Conservation (phyloP, 1,139 yeast genomes). For the Hemisphaericaspora xylanilytica region DNA sequence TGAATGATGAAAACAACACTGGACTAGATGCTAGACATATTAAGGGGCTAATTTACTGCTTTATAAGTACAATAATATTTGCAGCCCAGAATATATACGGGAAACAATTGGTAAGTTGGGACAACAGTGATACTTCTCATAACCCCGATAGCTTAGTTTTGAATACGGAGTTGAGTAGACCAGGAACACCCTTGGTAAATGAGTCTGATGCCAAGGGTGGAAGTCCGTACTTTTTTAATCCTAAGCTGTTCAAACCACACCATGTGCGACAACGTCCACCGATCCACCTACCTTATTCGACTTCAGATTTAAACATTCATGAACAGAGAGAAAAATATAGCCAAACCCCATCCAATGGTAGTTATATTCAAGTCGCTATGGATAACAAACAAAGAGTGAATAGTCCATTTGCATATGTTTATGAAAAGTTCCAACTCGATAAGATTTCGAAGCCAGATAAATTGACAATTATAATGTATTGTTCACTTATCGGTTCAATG, state of each 20-base stretch:
- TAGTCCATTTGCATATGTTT: conserved; percentile 24
- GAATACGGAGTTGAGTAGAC: conserved; percentile 22
- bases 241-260: neutral
- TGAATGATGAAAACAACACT: conserved; percentile 13
- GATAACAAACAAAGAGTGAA: conserved; percentile 17
- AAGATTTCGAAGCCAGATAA: conserved; percentile 35
- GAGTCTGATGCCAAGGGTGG: neutral
- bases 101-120: conserved; percentile 41
- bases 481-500: conserved; percentile 34
- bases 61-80: conserved; percentile 33
- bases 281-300: conserved; percentile 31
- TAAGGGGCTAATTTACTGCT: conserved; percentile 31
- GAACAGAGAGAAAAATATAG: conserved; percentile 20
- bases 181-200: conserved; percentile 15
- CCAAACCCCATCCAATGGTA: conserved; percentile 2
- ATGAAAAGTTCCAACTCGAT: conserved; percentile 17
- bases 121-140: conserved; percentile 13
- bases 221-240: neutral
- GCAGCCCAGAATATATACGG: conserved; percentile 44
- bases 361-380: conserved; percentile 18
- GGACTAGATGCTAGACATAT: conserved; percentile 22
- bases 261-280: conserved; percentile 28
- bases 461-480: conserved; percentile 37
- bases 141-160: conserved; percentile 31
- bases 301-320: conserved; percentile 32